phyloP scores from a whole-genome alignment of 2,329 filamentous ascomycete genomes.

The Amauroascus verrucosus region DNA sequence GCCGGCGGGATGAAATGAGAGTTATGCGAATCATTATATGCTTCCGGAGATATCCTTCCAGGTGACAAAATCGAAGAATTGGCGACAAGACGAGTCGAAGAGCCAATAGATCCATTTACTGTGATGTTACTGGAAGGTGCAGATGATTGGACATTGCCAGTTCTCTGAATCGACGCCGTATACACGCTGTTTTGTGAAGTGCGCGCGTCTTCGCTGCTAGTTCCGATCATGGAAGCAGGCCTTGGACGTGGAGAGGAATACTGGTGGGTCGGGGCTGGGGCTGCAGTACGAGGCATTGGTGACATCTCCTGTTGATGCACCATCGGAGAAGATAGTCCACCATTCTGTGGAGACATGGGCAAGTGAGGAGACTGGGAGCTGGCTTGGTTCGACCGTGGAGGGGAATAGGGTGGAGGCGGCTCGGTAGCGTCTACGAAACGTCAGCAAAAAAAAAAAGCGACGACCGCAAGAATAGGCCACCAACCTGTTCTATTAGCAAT shows the following conservation, averaged over 20 bases:
- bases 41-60: slow-evolving; percentile 16
- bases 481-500: background rate
- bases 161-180: background rate
- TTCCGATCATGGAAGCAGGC: slow-evolving; percentile 12
- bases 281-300: background rate
- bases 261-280: background rate
- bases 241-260: slow-evolving; percentile 10
- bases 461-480: background rate
- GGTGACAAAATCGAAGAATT: background rate
- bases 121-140: background rate
- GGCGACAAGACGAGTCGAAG: background rate
- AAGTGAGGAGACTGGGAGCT: slow-evolving; percentile 11
- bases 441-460: background rate
- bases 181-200: background rate
- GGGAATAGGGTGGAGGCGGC: slow-evolving; percentile 18
- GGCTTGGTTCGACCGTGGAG: slow-evolving; percentile 10
- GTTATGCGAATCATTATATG: slow-evolving; percentile 15
- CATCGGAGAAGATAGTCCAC: slow-evolving; percentile 5
- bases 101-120: background rate
- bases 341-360: slow-evolving; percentile 3
- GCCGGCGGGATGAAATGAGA: slow-evolving; percentile 24
- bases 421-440: slow-evolving; percentile 13
- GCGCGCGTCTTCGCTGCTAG: background rate
- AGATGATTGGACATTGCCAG: background rate
- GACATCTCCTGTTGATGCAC: slow-evolving; percentile 8